These are phyloP conservation scores for Onygena corvina DNA, from an alignment of 2,329 filamentous ascomycete species.

Conservation along the genomic window DNA sequence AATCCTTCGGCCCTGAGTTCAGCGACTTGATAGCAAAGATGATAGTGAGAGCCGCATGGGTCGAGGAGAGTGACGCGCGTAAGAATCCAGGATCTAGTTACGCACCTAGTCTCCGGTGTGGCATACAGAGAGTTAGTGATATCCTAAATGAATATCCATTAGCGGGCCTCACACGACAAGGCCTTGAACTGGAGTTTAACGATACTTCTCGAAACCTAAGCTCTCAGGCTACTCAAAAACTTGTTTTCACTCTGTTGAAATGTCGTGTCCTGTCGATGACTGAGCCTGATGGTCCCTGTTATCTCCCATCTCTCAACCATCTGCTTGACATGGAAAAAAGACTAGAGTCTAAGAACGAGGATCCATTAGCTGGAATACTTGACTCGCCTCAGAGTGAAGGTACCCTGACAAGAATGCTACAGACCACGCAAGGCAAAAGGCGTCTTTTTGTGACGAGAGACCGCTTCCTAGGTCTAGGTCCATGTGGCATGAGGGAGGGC, in stretches of 20 bases:
- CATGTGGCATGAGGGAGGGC: conserved; percentile 5
- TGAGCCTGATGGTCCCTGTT: neutral
- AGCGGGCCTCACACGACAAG: neutral
- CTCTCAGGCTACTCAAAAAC: neutral
- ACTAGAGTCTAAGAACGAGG: neutral
- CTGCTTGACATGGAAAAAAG: neutral
- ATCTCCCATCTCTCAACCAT: neutral
- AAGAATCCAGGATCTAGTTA: neutral
- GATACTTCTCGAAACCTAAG: neutral
- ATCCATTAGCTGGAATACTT: neutral
- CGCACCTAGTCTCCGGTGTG: neutral
- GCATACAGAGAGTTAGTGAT: neutral
- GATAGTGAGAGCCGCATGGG: conserved; percentile 8
- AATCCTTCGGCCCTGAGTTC: conserved; percentile 9
- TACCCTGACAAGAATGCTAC: conserved; percentile 7
- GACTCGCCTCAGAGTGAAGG: neutral
- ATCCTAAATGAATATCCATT: neutral
- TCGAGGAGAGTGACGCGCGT: conserved; percentile 1
- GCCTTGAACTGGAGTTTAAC: neutral
- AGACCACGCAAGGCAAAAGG: conserved; percentile 9
- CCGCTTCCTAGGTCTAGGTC: conserved; percentile 13
- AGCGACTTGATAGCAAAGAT: conserved; percentile 11
- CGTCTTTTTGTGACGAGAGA: conserved; percentile 12
- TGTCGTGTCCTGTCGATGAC: neutral
- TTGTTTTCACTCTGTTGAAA: neutral